A percentile compares a stretch with the other conserved stretches of the same genome.
phyloP scores from a whole-genome alignment of 2,329 filamentous ascomycete species.

The Sporothrix variecibatus region DNA sequence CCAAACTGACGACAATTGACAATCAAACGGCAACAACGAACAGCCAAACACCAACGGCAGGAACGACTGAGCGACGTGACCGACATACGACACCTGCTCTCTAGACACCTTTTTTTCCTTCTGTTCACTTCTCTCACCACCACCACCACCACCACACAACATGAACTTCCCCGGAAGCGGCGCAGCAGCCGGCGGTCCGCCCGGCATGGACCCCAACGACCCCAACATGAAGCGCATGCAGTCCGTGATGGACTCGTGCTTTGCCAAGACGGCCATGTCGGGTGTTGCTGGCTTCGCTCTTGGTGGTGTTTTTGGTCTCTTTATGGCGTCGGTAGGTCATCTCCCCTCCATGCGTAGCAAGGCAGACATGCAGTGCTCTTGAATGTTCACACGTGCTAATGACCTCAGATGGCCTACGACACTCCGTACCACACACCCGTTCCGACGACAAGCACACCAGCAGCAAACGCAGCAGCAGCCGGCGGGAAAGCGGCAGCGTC shows the following conservation, averaged over 20 bases:
- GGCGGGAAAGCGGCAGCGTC: constrained; percentile 4
- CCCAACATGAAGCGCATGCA: constrained; percentile 70
- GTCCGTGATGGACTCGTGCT: constrained; percentile 86
- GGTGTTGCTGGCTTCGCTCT: constrained; percentile 93
- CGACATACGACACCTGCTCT: neutral
- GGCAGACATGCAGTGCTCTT: neutral
- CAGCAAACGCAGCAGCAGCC: constrained; percentile 16
- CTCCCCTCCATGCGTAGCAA: neutral
- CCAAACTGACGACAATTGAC: constrained; percentile 11
- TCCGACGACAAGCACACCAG: constrained; percentile 28
- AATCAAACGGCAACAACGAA: neutral
- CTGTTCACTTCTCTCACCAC: neutral
- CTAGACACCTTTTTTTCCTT: neutral
- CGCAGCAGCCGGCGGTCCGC: constrained; percentile 29
- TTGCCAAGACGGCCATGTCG: constrained; percentile 83
- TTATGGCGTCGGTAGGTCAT: constrained; percentile 85
- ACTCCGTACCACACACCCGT: constrained; percentile 69
- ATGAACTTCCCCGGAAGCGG: constrained; percentile 39
- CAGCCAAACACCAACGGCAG: neutral
- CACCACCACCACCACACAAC: neutral
- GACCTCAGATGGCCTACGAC: constrained; percentile 89
- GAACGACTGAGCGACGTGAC: neutral
- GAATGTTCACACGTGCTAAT: neutral
- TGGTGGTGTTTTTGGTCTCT: constrained; percentile 90
- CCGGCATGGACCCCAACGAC: constrained; percentile 45